Evolutionary conservation across 139 green algal species (phyloP).

Genomic region (Choricystis sp.): DNA sequence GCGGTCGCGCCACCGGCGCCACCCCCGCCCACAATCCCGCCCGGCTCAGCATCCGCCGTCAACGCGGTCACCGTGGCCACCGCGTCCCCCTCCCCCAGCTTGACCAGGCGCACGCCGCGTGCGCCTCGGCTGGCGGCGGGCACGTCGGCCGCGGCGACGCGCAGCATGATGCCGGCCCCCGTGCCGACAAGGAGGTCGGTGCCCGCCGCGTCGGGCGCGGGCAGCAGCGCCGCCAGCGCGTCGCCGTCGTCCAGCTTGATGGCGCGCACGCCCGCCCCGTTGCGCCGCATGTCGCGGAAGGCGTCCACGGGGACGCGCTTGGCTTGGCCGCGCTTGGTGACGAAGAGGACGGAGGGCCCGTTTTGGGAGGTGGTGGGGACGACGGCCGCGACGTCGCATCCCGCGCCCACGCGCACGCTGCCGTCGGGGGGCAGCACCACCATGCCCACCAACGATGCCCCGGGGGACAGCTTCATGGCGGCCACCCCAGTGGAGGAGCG

Average conservation of each 20-base stretch:
- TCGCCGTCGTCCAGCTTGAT: conserved; percentile 12
- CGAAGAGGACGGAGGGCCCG: conserved; percentile 21
- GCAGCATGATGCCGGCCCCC: conserved; percentile 12
- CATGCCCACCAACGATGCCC: conserved; percentile 23
- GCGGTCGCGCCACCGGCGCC: no score
- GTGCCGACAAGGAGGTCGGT: conserved; percentile 15
- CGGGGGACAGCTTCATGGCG: conserved; percentile 15
- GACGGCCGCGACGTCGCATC: conserved; percentile 1
- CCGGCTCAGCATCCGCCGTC: conserved; percentile 4
- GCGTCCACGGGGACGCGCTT: conserved; percentile 26
- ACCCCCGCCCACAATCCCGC: no score
- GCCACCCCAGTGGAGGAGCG: conserved; percentile 4
- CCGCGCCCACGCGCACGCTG: background rate
- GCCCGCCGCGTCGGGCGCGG: conserved; percentile 4
- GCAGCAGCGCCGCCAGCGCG: conserved; percentile 7
- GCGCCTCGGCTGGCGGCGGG: background rate
- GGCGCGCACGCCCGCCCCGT: conserved; percentile 1
- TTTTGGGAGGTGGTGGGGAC: background rate
- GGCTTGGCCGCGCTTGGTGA: conserved; percentile 19
- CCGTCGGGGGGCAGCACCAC: conserved; percentile 15
- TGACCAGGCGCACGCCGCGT: conserved; percentile 11
- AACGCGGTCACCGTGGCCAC: conserved; percentile 17
- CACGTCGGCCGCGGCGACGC: conserved; percentile 7
- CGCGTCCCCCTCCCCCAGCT: conserved; percentile 14
- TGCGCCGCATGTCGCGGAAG: conserved; percentile 13